Evolutionary conservation across 176 grass and related monocot genomes (phyloP).

Genomic region (Pharus latifolius): DNA sequence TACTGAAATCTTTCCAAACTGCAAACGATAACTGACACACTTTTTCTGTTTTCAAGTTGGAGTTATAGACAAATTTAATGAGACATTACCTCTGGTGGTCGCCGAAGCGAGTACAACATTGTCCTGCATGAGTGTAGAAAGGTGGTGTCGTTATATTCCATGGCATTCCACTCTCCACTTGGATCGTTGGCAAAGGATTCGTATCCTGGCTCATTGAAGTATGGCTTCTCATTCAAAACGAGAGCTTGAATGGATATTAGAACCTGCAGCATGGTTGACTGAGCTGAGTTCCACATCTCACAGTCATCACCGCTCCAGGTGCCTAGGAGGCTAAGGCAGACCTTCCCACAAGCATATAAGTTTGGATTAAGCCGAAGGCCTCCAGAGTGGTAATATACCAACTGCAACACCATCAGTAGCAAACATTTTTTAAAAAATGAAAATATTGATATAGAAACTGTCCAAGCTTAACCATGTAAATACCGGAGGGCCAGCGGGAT

Average conservation of each 20-base stretch:
- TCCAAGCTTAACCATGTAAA: background rate
- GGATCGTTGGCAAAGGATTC: slow-evolving; percentile 13
- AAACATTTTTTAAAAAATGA: background rate
- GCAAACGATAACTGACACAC: background rate
- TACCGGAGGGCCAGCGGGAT: slow-evolving; percentile 71
- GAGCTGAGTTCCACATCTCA: slow-evolving; percentile 67
- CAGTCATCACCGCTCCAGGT: slow-evolving; percentile 72
- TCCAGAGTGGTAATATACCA: slow-evolving; percentile 56
- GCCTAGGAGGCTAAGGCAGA: slow-evolving; percentile 82
- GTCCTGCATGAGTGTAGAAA: slow-evolving; percentile 78
- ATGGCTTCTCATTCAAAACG: slow-evolving; percentile 86
- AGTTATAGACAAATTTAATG: background rate
- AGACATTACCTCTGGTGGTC: slow-evolving; percentile 56
- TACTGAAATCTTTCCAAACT: background rate
- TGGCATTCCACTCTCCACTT: slow-evolving; percentile 11
- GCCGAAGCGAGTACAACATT: slow-evolving; percentile 73
- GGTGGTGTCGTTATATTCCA: slow-evolving; percentile 45
- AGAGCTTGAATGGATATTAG: slow-evolving; percentile 92
- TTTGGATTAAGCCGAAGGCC: slow-evolving; percentile 84
- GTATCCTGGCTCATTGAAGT: slow-evolving; percentile 79
- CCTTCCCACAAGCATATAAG: slow-evolving; percentile 62
- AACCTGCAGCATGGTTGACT: slow-evolving; percentile 89
- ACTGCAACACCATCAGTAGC: slow-evolving; percentile 28
- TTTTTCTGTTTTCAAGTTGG: background rate
- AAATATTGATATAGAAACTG: background rate